Percentiles rank a stretch among this genome's conserved stretches.
Evolutionary conservation across 1,284 basidiomycete genomes (phyloP).

Genomic region (Heterobasidion parviporum): DNA sequence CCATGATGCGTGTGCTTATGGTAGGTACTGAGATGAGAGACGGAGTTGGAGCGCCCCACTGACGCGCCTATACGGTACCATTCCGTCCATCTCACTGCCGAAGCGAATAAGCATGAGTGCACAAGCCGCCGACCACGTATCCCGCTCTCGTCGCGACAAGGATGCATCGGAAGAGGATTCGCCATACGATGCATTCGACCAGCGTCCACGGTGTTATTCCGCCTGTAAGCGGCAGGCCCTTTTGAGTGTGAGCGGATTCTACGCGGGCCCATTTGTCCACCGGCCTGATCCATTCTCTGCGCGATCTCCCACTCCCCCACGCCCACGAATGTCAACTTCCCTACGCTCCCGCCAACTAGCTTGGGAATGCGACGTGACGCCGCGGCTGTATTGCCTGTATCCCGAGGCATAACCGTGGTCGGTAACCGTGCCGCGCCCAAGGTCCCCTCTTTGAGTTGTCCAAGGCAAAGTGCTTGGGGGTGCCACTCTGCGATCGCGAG

Average conservation of each 20-base stretch:
- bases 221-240: background rate
- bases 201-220: no score
- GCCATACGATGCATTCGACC: no score
- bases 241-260: conserved; percentile 6
- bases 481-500: background rate
- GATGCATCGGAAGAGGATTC: no score
- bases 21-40: background rate
- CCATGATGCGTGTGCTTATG: background rate
- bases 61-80: background rate
- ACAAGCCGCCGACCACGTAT: background rate
- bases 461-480: background rate
- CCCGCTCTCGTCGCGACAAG: background rate
- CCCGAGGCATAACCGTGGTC: background rate
- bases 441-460: background rate
- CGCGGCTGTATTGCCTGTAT: background rate
- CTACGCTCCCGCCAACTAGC: background rate
- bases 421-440: background rate
- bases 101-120: background rate
- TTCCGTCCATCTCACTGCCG: background rate
- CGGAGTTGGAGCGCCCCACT: background rate
- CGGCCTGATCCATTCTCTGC: background rate
- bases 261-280: conserved; percentile 5
- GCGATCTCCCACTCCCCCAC: background rate
- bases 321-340: background rate
- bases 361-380: background rate